phyloP scores from a whole-genome alignment of 768 basidiomycete genomes.

The Candolleomyces aberdarensis region DNA sequence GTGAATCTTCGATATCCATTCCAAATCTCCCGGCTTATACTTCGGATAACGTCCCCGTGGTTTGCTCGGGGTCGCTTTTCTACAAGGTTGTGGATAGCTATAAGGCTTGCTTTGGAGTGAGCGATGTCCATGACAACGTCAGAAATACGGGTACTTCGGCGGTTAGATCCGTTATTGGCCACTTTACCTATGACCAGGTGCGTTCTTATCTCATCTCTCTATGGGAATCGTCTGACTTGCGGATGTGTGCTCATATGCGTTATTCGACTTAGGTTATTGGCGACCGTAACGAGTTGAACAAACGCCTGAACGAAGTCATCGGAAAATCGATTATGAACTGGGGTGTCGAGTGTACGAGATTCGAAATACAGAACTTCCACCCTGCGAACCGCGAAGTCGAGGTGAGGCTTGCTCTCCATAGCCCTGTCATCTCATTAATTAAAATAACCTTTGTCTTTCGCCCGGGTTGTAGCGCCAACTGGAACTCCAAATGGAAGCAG shows the following conservation, averaged over 20 bases:
- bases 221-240: not conserved
- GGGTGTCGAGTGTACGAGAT: conserved; percentile 57
- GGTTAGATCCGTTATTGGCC: conserved; percentile 51
- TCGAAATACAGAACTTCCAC: conserved; percentile 59
- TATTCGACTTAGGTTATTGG: conserved; percentile 38
- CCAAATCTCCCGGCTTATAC: conserved; percentile 37
- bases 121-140: conserved; percentile 46
- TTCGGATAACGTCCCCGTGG: conserved; percentile 42
- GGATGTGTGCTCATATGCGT: not conserved
- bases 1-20: conserved; percentile 45
- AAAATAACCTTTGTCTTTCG: not conserved
- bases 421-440: not conserved
- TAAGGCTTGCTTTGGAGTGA: conserved; percentile 49
- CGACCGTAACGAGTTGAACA: conserved; percentile 53
- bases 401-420: conserved; percentile 23
- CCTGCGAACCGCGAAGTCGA: conserved; percentile 60
- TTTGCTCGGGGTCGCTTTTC: conserved; percentile 52
- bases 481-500: conserved; percentile 59
- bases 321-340: conserved; percentile 51
- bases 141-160: conserved; percentile 53
- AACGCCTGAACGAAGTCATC: conserved; percentile 43
- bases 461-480: conserved; percentile 43
- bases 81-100: conserved; percentile 51
- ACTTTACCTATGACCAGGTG: conserved; percentile 47
- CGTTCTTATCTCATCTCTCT: not conserved